Conservation (phyloP, 208 protist species). For the Naegleria lovaniensis region DNA sequence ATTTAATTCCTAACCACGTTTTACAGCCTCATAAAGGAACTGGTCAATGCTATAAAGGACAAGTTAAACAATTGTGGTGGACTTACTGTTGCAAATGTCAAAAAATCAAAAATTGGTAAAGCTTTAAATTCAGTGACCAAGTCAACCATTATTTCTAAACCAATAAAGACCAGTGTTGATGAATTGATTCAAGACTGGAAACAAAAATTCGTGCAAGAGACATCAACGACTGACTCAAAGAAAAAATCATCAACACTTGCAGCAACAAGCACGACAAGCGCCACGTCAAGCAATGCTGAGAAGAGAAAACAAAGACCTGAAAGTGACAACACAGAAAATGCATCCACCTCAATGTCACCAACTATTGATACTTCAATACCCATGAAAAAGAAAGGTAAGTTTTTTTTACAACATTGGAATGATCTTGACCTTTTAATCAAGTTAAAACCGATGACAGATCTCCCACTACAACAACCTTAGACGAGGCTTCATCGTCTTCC, state of each 20-base stretch:
- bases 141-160: not conserved
- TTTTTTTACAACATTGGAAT: not conserved
- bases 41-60: not conserved
- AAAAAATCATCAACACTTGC: not conserved
- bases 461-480: not conserved
- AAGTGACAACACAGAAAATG: not conserved
- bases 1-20: not conserved
- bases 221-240: not conserved
- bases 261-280: not conserved
- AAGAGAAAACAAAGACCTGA: not conserved
- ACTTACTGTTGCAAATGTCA: not conserved
- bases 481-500: too few species aligned
- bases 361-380: not conserved
- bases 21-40: not conserved
- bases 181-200: constrained; percentile 3
- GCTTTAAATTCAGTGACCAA: not conserved
- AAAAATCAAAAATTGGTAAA: constrained; percentile 8
- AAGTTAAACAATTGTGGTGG: not conserved
- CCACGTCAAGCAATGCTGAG: not conserved
- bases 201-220: not conserved
- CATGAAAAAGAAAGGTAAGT: not conserved
- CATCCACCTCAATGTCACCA: not conserved
- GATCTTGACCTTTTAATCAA: not conserved
- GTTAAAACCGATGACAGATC: not conserved
- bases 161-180: not conserved